Evolutionary conservation across 495 filamentous ascomycete genomes (phyloP).

Genomic region (Penicillium canariense): DNA sequence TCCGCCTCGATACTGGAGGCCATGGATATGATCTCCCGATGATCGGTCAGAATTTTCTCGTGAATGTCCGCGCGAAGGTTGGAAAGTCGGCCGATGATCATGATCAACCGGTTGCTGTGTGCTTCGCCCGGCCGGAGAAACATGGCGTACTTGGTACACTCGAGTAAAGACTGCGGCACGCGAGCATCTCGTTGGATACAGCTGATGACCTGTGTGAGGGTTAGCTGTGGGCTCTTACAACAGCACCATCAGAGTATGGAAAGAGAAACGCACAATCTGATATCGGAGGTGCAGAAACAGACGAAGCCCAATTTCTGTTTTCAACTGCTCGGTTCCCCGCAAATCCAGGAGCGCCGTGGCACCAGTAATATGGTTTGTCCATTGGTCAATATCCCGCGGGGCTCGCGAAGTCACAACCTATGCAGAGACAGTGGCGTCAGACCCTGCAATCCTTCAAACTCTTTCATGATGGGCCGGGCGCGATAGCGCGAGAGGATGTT

Average conservation of each 20-base stretch:
- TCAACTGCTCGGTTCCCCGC: conserved; percentile 55
- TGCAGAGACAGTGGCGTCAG: conserved; percentile 11
- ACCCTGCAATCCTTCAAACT: neutral
- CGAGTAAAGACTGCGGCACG: conserved; percentile 36
- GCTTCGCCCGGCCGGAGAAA: conserved; percentile 35
- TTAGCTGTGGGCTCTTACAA: neutral
- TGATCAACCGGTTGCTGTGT: conserved; percentile 36
- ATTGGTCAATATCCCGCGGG: conserved; percentile 47
- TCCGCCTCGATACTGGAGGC: conserved; percentile 52
- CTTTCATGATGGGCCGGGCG: neutral
- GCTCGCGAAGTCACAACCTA: conserved; percentile 50
- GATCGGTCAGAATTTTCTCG: conserved; percentile 32
- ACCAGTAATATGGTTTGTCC: conserved; percentile 60
- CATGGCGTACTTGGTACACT: conserved; percentile 35
- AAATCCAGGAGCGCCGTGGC: conserved; percentile 56
- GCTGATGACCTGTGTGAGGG: conserved; percentile 32
- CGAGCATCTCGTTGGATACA: conserved; percentile 38
- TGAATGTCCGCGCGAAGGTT: conserved; percentile 47
- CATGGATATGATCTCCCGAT: conserved; percentile 42
- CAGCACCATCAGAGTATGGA: neutral
- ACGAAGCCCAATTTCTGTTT: conserved; percentile 50
- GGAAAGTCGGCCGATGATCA: conserved; percentile 42
- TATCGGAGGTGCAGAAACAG: conserved; percentile 58
- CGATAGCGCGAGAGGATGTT: neutral
- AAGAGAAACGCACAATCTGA: conserved; percentile 36